Percentiles rank a stretch among this genome's conserved stretches.
Conservation (phyloP, 2,329 filamentous ascomycete species). For the Talaromyces sp. region DNA sequence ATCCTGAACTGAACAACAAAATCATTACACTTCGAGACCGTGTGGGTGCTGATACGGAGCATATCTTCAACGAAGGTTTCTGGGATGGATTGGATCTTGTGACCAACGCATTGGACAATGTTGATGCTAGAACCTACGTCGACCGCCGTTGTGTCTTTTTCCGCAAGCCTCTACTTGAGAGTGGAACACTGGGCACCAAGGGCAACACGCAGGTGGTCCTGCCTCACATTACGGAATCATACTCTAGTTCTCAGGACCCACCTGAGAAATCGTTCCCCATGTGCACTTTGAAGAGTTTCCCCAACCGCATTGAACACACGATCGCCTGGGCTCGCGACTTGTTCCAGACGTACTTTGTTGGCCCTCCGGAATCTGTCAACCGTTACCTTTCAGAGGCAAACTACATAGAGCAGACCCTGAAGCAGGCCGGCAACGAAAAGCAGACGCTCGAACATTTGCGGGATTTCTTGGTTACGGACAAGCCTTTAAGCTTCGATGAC, state of each 20-base stretch:
- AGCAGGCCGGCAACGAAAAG: slow-evolving; percentile 93
- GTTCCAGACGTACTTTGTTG: slow-evolving; percentile 91
- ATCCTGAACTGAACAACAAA: slow-evolving; percentile 82
- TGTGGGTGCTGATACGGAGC: slow-evolving; percentile 85
- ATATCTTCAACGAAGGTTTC: slow-evolving; percentile 90
- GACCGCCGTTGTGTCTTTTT: slow-evolving; percentile 97
- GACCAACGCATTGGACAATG: slow-evolving; percentile 95
- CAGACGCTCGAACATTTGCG: slow-evolving; percentile 84
- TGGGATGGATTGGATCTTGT: slow-evolving; percentile 85
- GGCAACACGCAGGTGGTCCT: slow-evolving; percentile 96
- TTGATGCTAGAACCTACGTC: slow-evolving; percentile 93
- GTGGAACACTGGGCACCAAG: slow-evolving; percentile 96
- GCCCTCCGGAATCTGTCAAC: slow-evolving; percentile 89
- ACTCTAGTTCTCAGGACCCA: slow-evolving; percentile 94
- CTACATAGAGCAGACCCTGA: slow-evolving; percentile 80
- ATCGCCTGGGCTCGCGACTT: slow-evolving; percentile 97
- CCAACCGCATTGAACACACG: slow-evolving; percentile 96
- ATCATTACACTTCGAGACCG: slow-evolving; percentile 83
- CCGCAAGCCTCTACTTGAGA: slow-evolving; percentile 93
- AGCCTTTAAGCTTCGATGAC: slow-evolving; percentile 88
- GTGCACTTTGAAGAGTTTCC: slow-evolving; percentile 96
- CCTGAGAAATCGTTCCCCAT: slow-evolving; percentile 99
- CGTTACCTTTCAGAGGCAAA: slow-evolving; percentile 87
- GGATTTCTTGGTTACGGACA: slow-evolving; percentile 86
- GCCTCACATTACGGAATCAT: slow-evolving; percentile 88